Evolutionary conservation across 768 basidiomycete genomes (phyloP).

Genomic region (Mycena galericulata): DNA sequence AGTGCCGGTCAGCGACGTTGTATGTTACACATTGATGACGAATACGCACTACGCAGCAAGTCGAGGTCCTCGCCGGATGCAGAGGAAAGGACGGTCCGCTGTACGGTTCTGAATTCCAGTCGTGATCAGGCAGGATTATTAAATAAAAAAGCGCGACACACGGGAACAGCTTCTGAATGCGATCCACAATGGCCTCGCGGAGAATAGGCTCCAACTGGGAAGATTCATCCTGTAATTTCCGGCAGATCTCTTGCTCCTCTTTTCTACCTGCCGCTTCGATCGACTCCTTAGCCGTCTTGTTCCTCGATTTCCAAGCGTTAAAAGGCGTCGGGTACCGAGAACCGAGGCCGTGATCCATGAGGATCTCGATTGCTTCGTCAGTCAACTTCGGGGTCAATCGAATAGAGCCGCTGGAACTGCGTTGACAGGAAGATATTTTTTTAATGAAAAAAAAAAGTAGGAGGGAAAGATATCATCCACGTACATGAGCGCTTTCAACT

Average conservation of each 20-base stretch:
- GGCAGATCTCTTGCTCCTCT: conserved; percentile 22
- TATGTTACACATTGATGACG: background rate
- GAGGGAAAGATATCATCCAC: conserved; percentile 2
- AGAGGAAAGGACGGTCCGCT: conserved; percentile 23
- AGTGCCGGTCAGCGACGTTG: background rate
- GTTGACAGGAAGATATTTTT: background rate
- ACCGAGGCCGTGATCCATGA: conserved; percentile 44
- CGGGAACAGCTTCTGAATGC: conserved; percentile 33
- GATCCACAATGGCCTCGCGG: conserved; percentile 41
- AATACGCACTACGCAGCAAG: conserved; percentile 14
- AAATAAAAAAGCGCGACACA: background rate
- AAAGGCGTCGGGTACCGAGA: conserved; percentile 41
- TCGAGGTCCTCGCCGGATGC: conserved; percentile 20
- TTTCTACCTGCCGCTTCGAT: background rate
- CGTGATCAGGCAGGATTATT: background rate
- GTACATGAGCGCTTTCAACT: conserved; percentile 38
- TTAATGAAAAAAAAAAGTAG: too few relatives aligned
- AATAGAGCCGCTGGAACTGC: conserved; percentile 41
- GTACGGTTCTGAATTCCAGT: conserved; percentile 10
- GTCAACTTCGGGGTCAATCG: conserved; percentile 38
- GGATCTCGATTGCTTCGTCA: conserved; percentile 40
- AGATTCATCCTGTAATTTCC: conserved; percentile 19
- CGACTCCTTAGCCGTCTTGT: background rate
- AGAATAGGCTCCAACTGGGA: conserved; percentile 32
- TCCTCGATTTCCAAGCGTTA: conserved; percentile 38